Evolutionary conservation across 2,329 filamentous ascomycete species (phyloP).

Genomic region (Rosellinia necatrix): DNA sequence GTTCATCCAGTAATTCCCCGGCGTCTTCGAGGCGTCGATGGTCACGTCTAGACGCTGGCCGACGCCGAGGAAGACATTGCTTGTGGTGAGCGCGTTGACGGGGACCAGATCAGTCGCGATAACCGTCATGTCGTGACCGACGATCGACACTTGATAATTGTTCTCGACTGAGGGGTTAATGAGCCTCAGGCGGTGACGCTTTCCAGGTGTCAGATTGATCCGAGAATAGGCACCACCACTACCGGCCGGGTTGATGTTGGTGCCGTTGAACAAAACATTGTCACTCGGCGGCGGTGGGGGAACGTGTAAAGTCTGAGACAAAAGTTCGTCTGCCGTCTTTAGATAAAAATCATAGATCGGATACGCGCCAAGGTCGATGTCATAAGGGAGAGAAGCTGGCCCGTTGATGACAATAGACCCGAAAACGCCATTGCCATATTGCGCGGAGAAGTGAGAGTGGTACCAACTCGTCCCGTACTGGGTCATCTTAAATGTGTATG

Average conservation of each 20-base stretch:
- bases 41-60: conserved; percentile 52
- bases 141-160: conserved; percentile 55
- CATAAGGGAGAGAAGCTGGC: conserved; percentile 47
- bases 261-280: conserved; percentile 52
- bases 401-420: conserved; percentile 54
- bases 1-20: conserved; percentile 41
- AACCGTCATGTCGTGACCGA: conserved; percentile 56
- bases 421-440: conserved; percentile 52
- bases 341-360: conserved; percentile 60
- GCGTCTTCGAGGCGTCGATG: conserved; percentile 46
- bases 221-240: conserved; percentile 39
- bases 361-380: conserved; percentile 57
- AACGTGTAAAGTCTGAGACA: conserved; percentile 22
- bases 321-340: conserved; percentile 38
- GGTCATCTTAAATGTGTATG: conserved; percentile 31
- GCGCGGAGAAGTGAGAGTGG: conserved; percentile 51
- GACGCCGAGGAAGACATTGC: conserved; percentile 55
- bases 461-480: conserved; percentile 42
- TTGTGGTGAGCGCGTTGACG: conserved; percentile 53
- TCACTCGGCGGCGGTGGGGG: conserved; percentile 36
- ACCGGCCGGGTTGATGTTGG: conserved; percentile 39
- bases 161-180: conserved; percentile 57
- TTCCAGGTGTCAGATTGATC: conserved; percentile 45
- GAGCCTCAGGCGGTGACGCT: conserved; percentile 53
- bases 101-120: conserved; percentile 60